A percentile compares a stretch with the other conserved stretches of the same genome.
Evolutionary conservation across 306 rosid species (phyloP).

Genomic region (Bauhinia variegata): DNA sequence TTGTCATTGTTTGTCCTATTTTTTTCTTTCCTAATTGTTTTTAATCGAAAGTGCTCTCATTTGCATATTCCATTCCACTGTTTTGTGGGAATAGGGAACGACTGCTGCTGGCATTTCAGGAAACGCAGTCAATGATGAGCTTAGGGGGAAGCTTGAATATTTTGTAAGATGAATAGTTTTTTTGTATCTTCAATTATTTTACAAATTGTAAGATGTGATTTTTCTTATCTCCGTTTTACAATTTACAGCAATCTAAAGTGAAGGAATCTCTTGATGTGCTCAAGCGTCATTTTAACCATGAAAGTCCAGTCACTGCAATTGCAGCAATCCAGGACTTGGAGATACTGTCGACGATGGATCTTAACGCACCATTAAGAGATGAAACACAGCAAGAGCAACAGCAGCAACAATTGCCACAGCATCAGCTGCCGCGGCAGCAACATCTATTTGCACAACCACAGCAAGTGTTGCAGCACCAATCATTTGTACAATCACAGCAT

Average conservation of each 20-base stretch:
- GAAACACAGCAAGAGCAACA: conserved; percentile 46
- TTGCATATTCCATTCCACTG: conserved; percentile 16
- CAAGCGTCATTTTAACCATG: conserved; percentile 65
- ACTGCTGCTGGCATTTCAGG: conserved; percentile 28
- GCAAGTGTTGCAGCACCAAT: conserved; percentile 29
- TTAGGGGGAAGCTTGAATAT: conserved; percentile 68
- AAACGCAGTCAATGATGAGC: conserved; percentile 46
- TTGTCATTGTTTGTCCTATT: neutral
- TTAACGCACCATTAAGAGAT: conserved; percentile 54
- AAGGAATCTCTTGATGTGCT: conserved; percentile 65
- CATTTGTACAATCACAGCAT: conserved; percentile 14
- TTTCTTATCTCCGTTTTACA: conserved; percentile 17
- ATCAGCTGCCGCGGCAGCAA: conserved; percentile 23
- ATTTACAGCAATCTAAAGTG: conserved; percentile 72
- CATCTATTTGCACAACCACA: conserved; percentile 15
- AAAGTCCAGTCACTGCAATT: conserved; percentile 53
- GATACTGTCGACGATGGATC: conserved; percentile 63
- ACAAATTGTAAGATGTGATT: conserved; percentile 22
- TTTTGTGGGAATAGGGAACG: conserved; percentile 35
- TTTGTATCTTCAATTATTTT: conserved; percentile 1
- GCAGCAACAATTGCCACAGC: no score
- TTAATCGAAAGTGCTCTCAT: neutral
- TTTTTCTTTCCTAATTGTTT: neutral
- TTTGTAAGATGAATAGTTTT: conserved; percentile 59
- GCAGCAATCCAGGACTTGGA: conserved; percentile 78